phyloP scores from a whole-genome alignment of 306 rosid genomes.

The Vigna radiata region DNA sequence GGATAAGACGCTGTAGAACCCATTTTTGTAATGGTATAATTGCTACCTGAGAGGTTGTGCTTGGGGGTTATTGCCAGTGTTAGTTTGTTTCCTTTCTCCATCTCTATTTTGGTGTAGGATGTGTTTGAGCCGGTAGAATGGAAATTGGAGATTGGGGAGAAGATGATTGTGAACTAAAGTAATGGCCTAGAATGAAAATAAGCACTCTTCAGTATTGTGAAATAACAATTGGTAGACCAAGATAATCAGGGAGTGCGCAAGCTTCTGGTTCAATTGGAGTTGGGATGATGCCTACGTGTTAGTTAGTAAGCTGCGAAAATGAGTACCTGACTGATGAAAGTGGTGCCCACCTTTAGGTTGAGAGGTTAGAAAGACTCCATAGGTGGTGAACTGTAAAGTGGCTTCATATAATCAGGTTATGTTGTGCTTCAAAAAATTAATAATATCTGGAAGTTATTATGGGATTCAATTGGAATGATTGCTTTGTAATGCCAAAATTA shows the following conservation, averaged over 20 bases:
- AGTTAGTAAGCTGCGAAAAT: conserved; percentile 12
- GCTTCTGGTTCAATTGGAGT: conserved; percentile 32
- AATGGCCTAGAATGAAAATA: conserved; percentile 12
- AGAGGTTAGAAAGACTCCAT: conserved; percentile 32
- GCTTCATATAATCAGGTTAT: conserved; percentile 3
- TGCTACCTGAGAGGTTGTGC: too few relatives aligned
- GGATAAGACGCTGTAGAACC: background rate
- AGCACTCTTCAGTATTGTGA: conserved; percentile 16
- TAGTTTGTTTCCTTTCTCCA: conserved; percentile 17
- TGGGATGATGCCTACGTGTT: conserved; percentile 14
- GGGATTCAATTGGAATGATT: conserved; percentile 34
- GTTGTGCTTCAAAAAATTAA: conserved; percentile 34
- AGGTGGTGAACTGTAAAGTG: conserved; percentile 25
- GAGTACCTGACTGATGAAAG: background rate
- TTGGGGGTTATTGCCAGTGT: conserved; percentile 7
- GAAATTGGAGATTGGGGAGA: conserved; percentile 2
- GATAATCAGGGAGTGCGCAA: conserved; percentile 11
- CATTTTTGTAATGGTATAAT: conserved; percentile 9
- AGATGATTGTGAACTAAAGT: conserved; percentile 11
- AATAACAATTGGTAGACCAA: conserved; percentile 10
- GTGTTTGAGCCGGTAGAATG: conserved; percentile 21
- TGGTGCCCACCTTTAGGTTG: conserved; percentile 16
- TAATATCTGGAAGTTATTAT: conserved; percentile 17
- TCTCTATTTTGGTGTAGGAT: conserved; percentile 10
- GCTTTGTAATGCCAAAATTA: background rate